Percentiles rank a stretch among this genome's conserved stretches.
phyloP scores from a whole-genome alignment of 2,329 filamentous ascomycete species.

The Gliomastix tumulicola region DNA sequence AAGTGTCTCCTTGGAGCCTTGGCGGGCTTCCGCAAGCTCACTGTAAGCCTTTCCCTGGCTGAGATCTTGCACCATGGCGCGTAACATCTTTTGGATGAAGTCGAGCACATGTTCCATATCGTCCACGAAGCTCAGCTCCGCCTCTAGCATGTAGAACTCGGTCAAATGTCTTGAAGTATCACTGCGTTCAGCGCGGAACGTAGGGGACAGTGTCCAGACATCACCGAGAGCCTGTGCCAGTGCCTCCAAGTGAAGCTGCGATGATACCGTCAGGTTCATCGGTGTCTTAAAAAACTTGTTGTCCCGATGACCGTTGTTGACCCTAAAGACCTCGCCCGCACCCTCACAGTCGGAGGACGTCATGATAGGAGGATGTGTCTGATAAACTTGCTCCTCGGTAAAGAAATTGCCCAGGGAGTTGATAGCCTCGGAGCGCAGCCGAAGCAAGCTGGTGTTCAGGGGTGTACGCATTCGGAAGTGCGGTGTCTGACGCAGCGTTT shows the following conservation, averaged over 20 bases:
- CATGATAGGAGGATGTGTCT: constrained; percentile 88
- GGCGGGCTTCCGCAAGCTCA: constrained; percentile 32
- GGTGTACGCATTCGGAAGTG: constrained; percentile 81
- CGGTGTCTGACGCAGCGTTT: constrained; percentile 81
- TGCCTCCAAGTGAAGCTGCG: constrained; percentile 90
- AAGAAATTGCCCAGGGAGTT: constrained; percentile 72
- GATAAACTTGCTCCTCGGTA: constrained; percentile 59
- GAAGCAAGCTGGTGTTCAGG: constrained; percentile 71
- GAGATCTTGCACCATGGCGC: constrained; percentile 35
- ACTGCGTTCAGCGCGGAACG: constrained; percentile 88
- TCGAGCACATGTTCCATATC: constrained; percentile 67
- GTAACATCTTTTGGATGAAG: constrained; percentile 73
- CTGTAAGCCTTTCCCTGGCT: constrained; percentile 26
- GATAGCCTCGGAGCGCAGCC: constrained; percentile 75
- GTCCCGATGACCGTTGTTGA: constrained; percentile 38
- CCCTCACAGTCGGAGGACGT: constrained; percentile 97
- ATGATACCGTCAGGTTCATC: constrained; percentile 96
- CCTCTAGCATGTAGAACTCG: constrained; percentile 99
- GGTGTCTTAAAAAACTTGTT: constrained; percentile 68
- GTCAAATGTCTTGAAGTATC: constrained; percentile 91
- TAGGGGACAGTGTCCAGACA: constrained; percentile 91
- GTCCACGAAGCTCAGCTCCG: constrained; percentile 74
- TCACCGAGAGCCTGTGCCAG: constrained; percentile 80
- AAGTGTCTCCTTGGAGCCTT: constrained; percentile 26
- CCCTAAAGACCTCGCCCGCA: constrained; percentile 84